Evolutionary conservation across 768 basidiomycete genomes (phyloP), one percentile per base, ranked within the genome.

Genomic region (Hemileccinum rubropunctum): DNA sequence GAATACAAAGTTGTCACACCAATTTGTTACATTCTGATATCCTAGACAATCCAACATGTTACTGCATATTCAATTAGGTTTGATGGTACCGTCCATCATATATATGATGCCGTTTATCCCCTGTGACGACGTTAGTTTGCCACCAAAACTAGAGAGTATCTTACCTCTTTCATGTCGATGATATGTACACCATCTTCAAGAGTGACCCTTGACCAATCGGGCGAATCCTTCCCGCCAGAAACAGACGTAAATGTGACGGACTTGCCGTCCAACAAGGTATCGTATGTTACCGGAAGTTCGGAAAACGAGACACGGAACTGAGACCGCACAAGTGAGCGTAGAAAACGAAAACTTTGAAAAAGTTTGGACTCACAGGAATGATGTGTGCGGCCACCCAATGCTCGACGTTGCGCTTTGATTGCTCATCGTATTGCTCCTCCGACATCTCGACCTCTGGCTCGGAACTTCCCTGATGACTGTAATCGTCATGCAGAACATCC

Each of bases 351-450:
- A 40, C 33, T 4, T 15, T 32, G 33, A 40, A 20, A 17, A 11
- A n/a, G n/a, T 27, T 55, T 20, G n/a, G 26, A 9, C 76, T 54
- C 63, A 93, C 92, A 6, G 91, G 87, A 46, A 95, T 79, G 51
- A 95, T 82, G 60, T 94, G 93, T 3, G 85, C 85, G 1, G 83
- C 81, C 0, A 95, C 76, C 88, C 92, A 95, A 44, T 75, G 76
- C 57, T 84, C 78, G 12, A 95, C 86, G 57, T 92, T 89, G 57
- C 68, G 70, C 68, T 73, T 83, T 7, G 83, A 80, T 7, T 60
- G 62, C 11, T 69, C 68, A 48, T 92, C 84, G 34, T 79, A 82
- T 56, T 90, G 81, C 47, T 83, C 71, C 49, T 91, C 84, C 2
- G 84, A 75, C 10, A 91, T 74, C n/a, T 76, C 69, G 21, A 81